These are phyloP conservation scores for Trametes sp. DNA, from an alignment of 1,284 basidiomycete genomes.

Conservation along the genomic window DNA sequence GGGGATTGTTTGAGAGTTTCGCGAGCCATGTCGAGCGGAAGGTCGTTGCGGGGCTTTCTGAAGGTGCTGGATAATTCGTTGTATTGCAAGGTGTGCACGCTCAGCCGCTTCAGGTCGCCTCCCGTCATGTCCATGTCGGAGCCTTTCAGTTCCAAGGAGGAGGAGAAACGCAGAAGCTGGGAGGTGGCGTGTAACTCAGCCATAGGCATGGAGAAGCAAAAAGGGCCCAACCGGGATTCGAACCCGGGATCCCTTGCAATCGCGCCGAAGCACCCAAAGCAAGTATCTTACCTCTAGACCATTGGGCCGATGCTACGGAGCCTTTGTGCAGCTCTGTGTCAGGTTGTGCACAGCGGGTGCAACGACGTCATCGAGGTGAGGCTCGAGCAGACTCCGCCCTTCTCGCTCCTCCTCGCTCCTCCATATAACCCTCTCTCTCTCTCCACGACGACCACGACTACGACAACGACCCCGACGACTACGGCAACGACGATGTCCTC, in stretches of 20 bases:
- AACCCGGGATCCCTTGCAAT: slow-evolving; percentile 50
- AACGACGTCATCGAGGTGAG: slow-evolving; percentile 1
- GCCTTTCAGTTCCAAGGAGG: too few species aligned
- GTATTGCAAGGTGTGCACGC: too few species aligned
- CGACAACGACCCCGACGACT: slow-evolving; percentile 28
- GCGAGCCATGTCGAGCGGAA: slow-evolving; percentile 63
- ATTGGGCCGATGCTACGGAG: slow-evolving; percentile 39
- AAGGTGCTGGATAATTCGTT: not conserved
- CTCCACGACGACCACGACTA: not conserved
- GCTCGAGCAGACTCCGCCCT: not conserved
- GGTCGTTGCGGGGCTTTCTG: slow-evolving; percentile 23
- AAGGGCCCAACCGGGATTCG: slow-evolving; percentile 48
- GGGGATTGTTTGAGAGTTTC: slow-evolving; percentile 73
- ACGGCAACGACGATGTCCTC: slow-evolving; percentile 1
- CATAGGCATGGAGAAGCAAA: slow-evolving; percentile 20
- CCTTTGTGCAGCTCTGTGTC: not conserved
- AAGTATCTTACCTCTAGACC: slow-evolving; percentile 53
- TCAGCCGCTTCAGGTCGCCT: too few species aligned
- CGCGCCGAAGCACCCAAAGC: slow-evolving; percentile 42
- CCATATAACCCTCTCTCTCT: not conserved
- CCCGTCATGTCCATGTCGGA: too few species aligned
- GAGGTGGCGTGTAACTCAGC: too few species aligned
- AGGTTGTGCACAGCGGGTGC: not conserved
- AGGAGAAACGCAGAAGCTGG: too few species aligned
- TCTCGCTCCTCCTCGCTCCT: not conserved